A percentile compares a stretch with the other conserved stretches of the same genome.
phyloP scores from a whole-genome alignment of 805 yeast genomes.

The Teunomyces barrocoloradensis region DNA sequence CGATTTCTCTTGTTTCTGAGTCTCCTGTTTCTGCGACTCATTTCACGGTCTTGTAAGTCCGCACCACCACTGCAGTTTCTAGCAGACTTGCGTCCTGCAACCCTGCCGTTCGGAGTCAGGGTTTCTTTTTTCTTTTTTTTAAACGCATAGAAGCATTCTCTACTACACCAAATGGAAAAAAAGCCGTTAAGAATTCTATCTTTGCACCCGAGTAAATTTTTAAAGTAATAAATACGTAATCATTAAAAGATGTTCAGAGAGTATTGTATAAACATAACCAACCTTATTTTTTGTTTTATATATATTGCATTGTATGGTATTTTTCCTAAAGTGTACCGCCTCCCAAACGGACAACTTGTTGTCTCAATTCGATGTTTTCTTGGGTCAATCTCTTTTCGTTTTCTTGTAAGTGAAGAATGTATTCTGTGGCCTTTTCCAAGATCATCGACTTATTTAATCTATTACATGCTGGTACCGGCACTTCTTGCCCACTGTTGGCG shows the following conservation, averaged over 20 bases:
- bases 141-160: too few relatives aligned
- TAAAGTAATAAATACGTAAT: background rate
- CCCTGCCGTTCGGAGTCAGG: background rate
- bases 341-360: slow-evolving; percentile 3
- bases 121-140: background rate
- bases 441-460: slow-evolving; percentile 65
- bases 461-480: slow-evolving; percentile 14
- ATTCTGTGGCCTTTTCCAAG: slow-evolving; percentile 65
- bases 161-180: too few relatives aligned
- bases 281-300: background rate
- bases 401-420: slow-evolving; percentile 52
- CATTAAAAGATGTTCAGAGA: background rate
- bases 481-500: slow-evolving; percentile 7
- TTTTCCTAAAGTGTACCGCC: background rate
- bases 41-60: background rate
- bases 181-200: background rate
- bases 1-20: background rate
- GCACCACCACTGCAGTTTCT: background rate
- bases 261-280: background rate
- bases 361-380: background rate
- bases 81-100: background rate
- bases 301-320: background rate
- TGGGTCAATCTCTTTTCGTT: slow-evolving; percentile 10
- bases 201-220: background rate
- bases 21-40: too few relatives aligned